Conservation (phyloP, 306 rosid species). For the Clitoria ternatea region DNA sequence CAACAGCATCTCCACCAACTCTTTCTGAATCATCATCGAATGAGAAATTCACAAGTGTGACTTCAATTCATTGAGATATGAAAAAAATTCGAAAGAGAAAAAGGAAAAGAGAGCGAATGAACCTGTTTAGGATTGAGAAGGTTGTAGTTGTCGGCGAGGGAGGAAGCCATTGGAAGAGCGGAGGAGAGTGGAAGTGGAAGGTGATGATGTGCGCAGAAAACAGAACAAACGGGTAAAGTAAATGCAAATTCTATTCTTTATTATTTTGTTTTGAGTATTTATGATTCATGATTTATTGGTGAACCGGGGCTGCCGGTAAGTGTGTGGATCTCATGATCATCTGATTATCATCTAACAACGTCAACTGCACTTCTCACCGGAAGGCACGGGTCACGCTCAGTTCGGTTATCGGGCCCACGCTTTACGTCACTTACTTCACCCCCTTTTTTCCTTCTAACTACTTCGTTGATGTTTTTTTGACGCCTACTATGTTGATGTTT, state of each 20-base stretch:
- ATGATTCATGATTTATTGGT: not conserved
- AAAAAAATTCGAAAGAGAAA: not conserved
- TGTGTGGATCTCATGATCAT: conserved; percentile 5
- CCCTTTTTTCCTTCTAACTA: not conserved
- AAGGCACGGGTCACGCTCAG: conserved; percentile 11
- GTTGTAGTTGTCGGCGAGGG: conserved; percentile 35
- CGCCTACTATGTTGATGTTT: too few relatives aligned
- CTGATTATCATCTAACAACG: not conserved
- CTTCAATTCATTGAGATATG: not conserved
- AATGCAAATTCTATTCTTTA: not conserved
- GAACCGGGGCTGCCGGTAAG: conserved; percentile 11
- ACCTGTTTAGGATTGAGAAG: conserved; percentile 67
- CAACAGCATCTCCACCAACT: conserved; percentile 54
- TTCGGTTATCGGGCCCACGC: conserved; percentile 7
- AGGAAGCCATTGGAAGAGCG: conserved; percentile 46
- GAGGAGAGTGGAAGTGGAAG: not conserved
- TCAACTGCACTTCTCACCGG: conserved; percentile 4
- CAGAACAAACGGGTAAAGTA: not conserved
- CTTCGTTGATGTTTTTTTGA: too few relatives aligned
- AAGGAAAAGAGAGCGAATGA: not conserved
- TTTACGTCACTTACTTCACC: not conserved
- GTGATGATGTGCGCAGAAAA: not conserved
- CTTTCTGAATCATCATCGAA: conserved; percentile 45
- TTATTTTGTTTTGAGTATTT: not conserved
- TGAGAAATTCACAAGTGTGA: not conserved